A percentile compares a stretch with the other conserved stretches of the same genome.
These are phyloP conservation scores for Elsinoe australis DNA, from an alignment of 2,329 filamentous ascomycete genomes.

Conservation along the genomic window DNA sequence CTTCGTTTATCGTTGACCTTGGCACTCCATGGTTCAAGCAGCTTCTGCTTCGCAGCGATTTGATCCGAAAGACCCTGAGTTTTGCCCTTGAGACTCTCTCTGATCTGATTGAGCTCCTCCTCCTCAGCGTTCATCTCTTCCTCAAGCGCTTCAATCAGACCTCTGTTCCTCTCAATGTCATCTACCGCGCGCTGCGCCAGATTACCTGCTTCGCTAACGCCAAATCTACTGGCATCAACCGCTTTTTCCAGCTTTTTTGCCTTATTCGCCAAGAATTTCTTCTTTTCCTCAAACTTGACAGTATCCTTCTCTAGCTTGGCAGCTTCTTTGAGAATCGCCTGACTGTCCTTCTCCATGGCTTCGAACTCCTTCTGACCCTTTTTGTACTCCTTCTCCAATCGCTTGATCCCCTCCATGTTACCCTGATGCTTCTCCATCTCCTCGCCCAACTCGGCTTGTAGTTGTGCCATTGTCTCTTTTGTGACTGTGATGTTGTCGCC, in stretches of 20 bases:
- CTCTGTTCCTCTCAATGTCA: conserved; percentile 67
- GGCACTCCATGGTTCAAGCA: conserved; percentile 89
- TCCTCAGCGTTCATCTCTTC: conserved; percentile 70
- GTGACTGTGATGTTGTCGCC: conserved; percentile 82
- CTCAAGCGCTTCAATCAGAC: conserved; percentile 71
- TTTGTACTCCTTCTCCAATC: conserved; percentile 76
- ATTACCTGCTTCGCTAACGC: conserved; percentile 64
- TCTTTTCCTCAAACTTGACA: conserved; percentile 96
- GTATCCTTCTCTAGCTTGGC: conserved; percentile 91
- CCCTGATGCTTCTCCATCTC: conserved; percentile 90
- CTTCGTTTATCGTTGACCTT: conserved; percentile 97
- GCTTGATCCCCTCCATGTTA: conserved; percentile 81
- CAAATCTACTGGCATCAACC: conserved; percentile 66
- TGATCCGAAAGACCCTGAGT: conserved; percentile 90
- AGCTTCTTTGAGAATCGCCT: conserved; percentile 74
- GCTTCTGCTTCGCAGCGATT: conserved; percentile 86
- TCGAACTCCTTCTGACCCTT: conserved; percentile 78
- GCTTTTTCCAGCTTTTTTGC: conserved; percentile 92
- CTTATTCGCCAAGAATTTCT: conserved; percentile 85
- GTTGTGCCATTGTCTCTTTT: conserved; percentile 80
- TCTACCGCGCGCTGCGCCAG: conserved; percentile 68
- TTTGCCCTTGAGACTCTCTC: conserved; percentile 85
- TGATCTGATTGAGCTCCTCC: conserved; percentile 70
- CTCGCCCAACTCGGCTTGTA: conserved; percentile 75
- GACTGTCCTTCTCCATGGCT: conserved; percentile 69